Evolutionary conservation across 768 basidiomycete genomes (phyloP).

Genomic region (Suillus plorans): DNA sequence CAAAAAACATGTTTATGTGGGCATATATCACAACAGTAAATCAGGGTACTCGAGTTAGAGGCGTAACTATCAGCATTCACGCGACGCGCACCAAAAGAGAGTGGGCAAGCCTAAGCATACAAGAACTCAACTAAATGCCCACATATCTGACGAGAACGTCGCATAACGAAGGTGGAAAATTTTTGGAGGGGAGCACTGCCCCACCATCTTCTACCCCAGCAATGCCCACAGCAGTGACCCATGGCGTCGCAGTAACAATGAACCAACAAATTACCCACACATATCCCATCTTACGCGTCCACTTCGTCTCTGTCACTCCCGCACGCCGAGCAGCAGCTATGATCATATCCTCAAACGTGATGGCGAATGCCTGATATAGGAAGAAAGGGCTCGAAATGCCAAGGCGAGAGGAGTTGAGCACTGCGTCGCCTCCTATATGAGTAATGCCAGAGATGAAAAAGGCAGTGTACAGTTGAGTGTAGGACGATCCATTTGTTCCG

Average conservation of each 20-base stretch:
- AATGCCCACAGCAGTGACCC: not conserved
- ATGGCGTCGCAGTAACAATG: not conserved
- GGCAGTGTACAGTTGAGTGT: constrained; percentile 35
- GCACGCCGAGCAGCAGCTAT: constrained; percentile 18
- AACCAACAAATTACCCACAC: constrained; percentile 32
- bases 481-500: constrained; percentile 27
- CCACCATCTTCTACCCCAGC: not conserved
- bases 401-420: constrained; percentile 16
- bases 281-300: constrained; percentile 20
- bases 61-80: not conserved
- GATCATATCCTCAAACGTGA: constrained; percentile 34
- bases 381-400: constrained; percentile 22
- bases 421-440: constrained; percentile 34
- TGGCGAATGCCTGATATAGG: constrained; percentile 32
- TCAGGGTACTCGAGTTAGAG: too few relatives aligned
- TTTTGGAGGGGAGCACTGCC: not conserved
- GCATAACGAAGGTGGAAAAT: not conserved
- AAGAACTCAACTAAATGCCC: not conserved
- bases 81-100: not conserved
- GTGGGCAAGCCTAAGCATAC: not conserved
- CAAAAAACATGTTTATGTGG: too few relatives aligned
- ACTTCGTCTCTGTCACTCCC: constrained; percentile 12
- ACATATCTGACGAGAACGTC: not conserved
- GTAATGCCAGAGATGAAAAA: constrained; percentile 36
- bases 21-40: too few relatives aligned